These are phyloP conservation scores for Scedosporium dehoogii DNA, from an alignment of 2,329 filamentous ascomycete species.

Conservation along the genomic window DNA sequence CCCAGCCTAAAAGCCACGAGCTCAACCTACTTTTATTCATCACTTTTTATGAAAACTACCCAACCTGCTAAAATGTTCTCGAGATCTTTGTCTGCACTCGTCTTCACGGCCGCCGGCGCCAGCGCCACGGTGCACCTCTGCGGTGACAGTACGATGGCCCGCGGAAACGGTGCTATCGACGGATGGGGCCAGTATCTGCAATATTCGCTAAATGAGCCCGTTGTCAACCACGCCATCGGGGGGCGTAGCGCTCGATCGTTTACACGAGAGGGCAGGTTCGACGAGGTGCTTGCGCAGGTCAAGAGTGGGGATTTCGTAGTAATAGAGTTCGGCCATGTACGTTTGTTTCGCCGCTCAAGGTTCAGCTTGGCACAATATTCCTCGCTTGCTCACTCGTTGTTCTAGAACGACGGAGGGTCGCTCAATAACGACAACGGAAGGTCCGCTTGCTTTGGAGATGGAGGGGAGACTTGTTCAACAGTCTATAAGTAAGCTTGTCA, in stretches of 20 bases:
- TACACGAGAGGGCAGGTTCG: constrained; percentile 56
- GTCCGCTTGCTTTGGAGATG: constrained; percentile 46
- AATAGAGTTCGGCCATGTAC: constrained; percentile 57
- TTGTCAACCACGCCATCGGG: constrained; percentile 52
- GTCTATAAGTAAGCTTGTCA: constrained; percentile 28
- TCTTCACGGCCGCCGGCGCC: constrained; percentile 5
- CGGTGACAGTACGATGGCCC: constrained; percentile 55
- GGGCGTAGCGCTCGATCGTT: constrained; percentile 59
- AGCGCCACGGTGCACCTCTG: constrained; percentile 40
- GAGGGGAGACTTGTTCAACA: constrained; percentile 41
- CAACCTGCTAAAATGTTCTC: too few species aligned
- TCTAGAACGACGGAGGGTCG: constrained; percentile 51
- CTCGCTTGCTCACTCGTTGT: too few species aligned
- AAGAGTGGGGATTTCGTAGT: constrained; percentile 53
- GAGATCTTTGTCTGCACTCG: background rate
- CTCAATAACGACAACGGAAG: constrained; percentile 50
- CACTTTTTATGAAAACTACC: too few species aligned
- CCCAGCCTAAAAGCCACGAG: too few species aligned
- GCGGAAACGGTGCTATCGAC: constrained; percentile 30
- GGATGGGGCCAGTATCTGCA: constrained; percentile 55
- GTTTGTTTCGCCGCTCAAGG: too few species aligned
- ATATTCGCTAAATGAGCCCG: constrained; percentile 27
- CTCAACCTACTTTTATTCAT: too few species aligned
- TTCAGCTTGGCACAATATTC: too few species aligned
- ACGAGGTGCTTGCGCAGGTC: constrained; percentile 41